phyloP scores from a whole-genome alignment of 257 asterid species.

The Capsicum baccatum region DNA sequence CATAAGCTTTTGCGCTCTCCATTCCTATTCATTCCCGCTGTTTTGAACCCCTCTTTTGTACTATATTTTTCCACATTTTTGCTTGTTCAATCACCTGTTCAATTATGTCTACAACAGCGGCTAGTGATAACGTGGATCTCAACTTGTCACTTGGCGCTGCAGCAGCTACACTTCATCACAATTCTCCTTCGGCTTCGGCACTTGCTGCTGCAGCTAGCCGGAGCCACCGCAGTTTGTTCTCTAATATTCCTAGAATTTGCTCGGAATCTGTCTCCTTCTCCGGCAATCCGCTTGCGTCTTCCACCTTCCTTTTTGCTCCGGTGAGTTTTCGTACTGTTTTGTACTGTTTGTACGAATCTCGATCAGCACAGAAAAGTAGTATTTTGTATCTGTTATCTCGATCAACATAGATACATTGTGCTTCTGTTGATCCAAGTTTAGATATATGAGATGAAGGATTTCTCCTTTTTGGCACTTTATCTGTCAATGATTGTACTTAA shows the following conservation, averaged over 20 bases:
- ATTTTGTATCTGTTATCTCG: no score
- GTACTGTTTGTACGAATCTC: no score
- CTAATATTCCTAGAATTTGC: background rate
- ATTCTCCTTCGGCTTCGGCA: background rate
- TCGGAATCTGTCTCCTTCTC: background rate
- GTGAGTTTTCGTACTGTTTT: background rate
- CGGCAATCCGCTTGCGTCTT: background rate
- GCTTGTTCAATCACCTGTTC: background rate
- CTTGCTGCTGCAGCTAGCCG: background rate
- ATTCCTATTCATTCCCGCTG: slow-evolving; percentile 26
- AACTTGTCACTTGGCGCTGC: background rate
- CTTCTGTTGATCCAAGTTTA: no score
- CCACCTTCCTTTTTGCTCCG: background rate
- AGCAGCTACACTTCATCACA: no score
- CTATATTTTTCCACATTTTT: background rate
- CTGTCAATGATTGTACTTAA: no score
- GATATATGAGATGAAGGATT: no score
- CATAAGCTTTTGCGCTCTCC: no score
- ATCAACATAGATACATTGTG: no score
- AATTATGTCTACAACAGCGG: background rate
- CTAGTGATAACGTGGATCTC: background rate
- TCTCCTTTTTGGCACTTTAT: no score
- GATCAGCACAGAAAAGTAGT: no score
- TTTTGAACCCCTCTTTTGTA: slow-evolving; percentile 9
- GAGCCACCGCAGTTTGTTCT: background rate